Base-by-base conservation (phyloP, 2,329 filamentous ascomycete genomes). In the Ophiosphaerella narmari region DNA sequence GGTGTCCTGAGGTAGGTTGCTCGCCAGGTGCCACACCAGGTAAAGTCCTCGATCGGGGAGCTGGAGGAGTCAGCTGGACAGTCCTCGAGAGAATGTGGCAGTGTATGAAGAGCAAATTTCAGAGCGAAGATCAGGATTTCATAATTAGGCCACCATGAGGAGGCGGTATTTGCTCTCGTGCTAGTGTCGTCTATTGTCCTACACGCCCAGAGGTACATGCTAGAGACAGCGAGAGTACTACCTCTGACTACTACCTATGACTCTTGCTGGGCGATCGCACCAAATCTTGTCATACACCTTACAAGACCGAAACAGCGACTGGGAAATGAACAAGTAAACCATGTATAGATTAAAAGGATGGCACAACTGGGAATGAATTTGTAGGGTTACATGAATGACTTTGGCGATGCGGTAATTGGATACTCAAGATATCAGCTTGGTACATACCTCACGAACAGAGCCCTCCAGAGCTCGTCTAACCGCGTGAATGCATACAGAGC, bases 401-500 rank as follows among this genome's bases (percentile, higher is more conserved):
- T 36, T 48, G 48, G 45, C 40, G 48, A 43, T 50, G 38, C 51
- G 24, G 31, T 37, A 34, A 44, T 41, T 26, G 41, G 36, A 36
- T 49, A n/a, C 23, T 21, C 18, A 21, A 21, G 18, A 21, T 21
- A 21, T 35, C n/a, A 40, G 5, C 11, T 38, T 48, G 43, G 49
- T 43, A 86, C 90, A 84, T 86, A 96, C 91, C 85, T 83, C 57
- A 96, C 80, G 65, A 93, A 95, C 16, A 96, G 74, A 14, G 86
- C 74, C 73, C 94, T 92, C 93, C 93, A 97, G 32, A 97, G 72
- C 64, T 97, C 93, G 57, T 97, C 93, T 40, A 85, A 85, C 42
- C 87, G 81, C 46, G 87, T 89, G 69, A 93, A 95, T 1, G 91
- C 92, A 78, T 91, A 93, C 13, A 97, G 76, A 45, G 90, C 91